phyloP scores from a whole-genome alignment of 176 grass and related monocot species.

The Cenchrus americanus region DNA sequence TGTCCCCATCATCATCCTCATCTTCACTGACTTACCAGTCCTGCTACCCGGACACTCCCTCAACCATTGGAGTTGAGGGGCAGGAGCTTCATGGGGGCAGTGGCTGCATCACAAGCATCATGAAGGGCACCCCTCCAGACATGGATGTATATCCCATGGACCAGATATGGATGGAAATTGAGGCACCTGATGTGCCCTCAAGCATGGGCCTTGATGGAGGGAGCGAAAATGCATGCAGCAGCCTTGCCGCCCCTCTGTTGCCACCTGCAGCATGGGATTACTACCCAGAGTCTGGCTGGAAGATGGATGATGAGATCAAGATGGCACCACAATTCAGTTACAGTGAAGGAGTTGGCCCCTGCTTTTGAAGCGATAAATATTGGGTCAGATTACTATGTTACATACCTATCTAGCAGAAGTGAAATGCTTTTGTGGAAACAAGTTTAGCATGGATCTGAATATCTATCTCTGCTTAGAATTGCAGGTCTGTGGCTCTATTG shows the following conservation, averaged over 20 bases:
- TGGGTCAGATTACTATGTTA: constrained; percentile 35
- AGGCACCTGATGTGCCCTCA: constrained; percentile 43
- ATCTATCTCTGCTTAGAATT: constrained; percentile 40
- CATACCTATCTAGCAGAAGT: constrained; percentile 49
- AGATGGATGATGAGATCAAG: constrained; percentile 70
- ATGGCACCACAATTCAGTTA: constrained; percentile 44
- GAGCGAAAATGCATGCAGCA: constrained; percentile 37
- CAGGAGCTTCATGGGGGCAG: constrained; percentile 48
- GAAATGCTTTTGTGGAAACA: constrained; percentile 54
- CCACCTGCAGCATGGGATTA: constrained; percentile 48
- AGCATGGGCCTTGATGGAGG: constrained; percentile 26
- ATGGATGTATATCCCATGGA: constrained; percentile 81
- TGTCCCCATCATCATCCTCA: constrained; percentile 73
- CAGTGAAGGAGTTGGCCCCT: constrained; percentile 45
- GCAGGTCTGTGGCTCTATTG: constrained; percentile 31
- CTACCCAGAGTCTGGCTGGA: constrained; percentile 54
- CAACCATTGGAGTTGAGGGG: constrained; percentile 29
- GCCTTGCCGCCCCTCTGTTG: constrained; percentile 33
- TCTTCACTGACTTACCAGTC: constrained; percentile 76
- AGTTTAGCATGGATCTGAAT: constrained; percentile 49
- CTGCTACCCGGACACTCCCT: constrained; percentile 38
- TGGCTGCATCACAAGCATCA: constrained; percentile 61
- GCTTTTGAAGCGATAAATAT: constrained; percentile 52
- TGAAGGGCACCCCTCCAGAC: constrained; percentile 44
- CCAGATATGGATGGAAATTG: constrained; percentile 91